Percentiles rank a stretch among this genome's conserved stretches.
These are phyloP conservation scores for Dentipellis sp. DNA, from an alignment of 768 basidiomycete genomes.

Conservation along the genomic window DNA sequence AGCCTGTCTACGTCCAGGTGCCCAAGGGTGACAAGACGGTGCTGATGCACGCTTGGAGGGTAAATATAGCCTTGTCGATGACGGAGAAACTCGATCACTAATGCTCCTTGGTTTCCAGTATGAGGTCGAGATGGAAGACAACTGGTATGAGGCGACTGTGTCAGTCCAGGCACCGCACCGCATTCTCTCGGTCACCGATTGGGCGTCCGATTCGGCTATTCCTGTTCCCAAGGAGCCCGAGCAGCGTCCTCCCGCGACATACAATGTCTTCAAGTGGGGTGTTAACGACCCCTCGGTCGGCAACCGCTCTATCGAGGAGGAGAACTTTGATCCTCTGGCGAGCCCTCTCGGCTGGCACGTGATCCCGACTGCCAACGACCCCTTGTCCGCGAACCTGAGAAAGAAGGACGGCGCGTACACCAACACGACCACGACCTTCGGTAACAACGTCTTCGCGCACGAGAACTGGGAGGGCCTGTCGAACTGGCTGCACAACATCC, in stretches of 20 bases:
- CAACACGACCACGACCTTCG: conserved; percentile 77
- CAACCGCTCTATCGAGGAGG: conserved; percentile 45
- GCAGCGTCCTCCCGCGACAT: conserved; percentile 27
- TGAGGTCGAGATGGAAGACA: conserved; percentile 89
- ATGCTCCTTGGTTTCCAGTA: conserved; percentile 34
- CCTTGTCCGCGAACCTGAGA: conserved; percentile 26
- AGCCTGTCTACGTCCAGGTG: conserved; percentile 74
- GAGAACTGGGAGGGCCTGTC: conserved; percentile 85
- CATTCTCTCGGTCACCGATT: conserved; percentile 87
- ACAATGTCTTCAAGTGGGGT: conserved; percentile 75
- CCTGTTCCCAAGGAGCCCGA: conserved; percentile 29
- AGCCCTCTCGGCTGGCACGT: conserved; percentile 91
- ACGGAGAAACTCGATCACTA: neutral
- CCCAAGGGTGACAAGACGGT: conserved; percentile 51
- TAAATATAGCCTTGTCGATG: conserved; percentile 18
- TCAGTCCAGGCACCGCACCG: conserved; percentile 64
- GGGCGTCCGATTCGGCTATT: conserved; percentile 67
- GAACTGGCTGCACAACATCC: conserved; percentile 60
- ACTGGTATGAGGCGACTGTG: conserved; percentile 92
- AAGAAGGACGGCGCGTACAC: conserved; percentile 16
- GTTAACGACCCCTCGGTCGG: conserved; percentile 78
- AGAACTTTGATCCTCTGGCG: conserved; percentile 69
- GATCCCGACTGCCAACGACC: conserved; percentile 65
- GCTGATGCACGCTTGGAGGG: conserved; percentile 79
- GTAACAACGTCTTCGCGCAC: conserved; percentile 89